Percentiles rank a stretch among this genome's conserved stretches.
phyloP scores from a whole-genome alignment of 192 early-diverging fungal genomes.

The Glomus cerebriforme region DNA sequence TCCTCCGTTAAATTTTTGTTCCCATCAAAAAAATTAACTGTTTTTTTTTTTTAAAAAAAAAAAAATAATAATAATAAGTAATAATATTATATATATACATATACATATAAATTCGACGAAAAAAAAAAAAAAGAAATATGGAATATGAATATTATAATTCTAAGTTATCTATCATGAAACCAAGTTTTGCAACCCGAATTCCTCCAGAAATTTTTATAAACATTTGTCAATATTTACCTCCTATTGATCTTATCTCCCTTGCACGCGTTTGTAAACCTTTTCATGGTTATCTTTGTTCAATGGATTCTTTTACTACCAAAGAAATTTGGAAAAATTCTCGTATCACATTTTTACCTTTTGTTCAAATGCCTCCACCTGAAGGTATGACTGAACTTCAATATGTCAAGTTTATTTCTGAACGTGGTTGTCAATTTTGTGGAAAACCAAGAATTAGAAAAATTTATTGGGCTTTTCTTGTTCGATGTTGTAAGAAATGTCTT shows the following conservation, averaged over 20 bases:
- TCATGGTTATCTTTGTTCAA: slow-evolving; percentile 20
- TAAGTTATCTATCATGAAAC: not conserved
- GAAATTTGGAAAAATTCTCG: slow-evolving; percentile 24
- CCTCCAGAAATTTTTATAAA: slow-evolving; percentile 28
- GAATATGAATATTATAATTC: no score
- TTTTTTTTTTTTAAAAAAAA: no score
- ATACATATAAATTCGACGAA: no score
- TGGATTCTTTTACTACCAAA: slow-evolving; percentile 4
- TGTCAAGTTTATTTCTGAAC: not conserved
- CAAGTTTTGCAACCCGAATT: not conserved
- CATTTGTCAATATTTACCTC: slow-evolving; percentile 22
- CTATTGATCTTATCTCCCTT: slow-evolving; percentile 11
- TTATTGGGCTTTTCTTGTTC: slow-evolving; percentile 3
- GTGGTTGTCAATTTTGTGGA: slow-evolving; percentile 27
- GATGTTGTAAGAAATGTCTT: slow-evolving; percentile 9
- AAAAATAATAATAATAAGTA: no score
- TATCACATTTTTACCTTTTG: not conserved
- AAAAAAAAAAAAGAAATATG: no score
- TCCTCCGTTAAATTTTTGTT: no score
- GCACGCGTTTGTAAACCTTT: slow-evolving; percentile 23
- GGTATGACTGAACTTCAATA: slow-evolving; percentile 13
- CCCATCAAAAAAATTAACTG: no score
- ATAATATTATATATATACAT: no score
- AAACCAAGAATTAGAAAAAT: slow-evolving; percentile 6
- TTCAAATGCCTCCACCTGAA: slow-evolving; percentile 21